phyloP scores from a whole-genome alignment of 306 rosid species.

The Sechiopsis laciniata region DNA sequence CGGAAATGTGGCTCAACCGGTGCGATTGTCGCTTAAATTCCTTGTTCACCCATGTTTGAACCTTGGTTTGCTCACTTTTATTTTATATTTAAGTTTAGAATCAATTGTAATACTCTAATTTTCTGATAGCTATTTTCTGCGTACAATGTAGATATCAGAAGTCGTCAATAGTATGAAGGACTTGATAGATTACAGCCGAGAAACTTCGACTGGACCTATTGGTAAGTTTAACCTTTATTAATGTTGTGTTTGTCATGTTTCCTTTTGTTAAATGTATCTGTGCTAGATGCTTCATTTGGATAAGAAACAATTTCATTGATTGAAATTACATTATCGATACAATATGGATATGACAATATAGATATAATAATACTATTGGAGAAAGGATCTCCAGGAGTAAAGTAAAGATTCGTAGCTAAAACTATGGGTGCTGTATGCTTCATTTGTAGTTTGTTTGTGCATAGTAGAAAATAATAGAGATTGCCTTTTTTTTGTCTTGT shows the following conservation, averaged over 20 bases:
- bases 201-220: constrained; percentile 83
- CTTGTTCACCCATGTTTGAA: too few species aligned
- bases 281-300: background rate
- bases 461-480: background rate
- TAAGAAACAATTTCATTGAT: too few species aligned
- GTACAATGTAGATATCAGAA: constrained; percentile 74
- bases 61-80: too few species aligned
- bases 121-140: constrained; percentile 4
- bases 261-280: background rate
- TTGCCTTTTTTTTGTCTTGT: too few species aligned
- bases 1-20: too few species aligned
- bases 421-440: background rate
- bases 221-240: constrained; percentile 47
- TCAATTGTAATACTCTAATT: background rate
- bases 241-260: background rate
- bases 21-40: too few species aligned
- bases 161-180: constrained; percentile 98
- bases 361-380: too few species aligned
- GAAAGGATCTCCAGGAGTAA: too few species aligned
- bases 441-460: constrained; percentile 11
- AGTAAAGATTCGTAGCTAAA: too few species aligned
- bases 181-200: constrained; percentile 92
- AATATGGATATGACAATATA: too few species aligned
- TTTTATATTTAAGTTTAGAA: background rate
- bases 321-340: too few species aligned